phyloP scores from a whole-genome alignment of 148 eudicot genomes.

The Heliamphora exappendiculata region DNA sequence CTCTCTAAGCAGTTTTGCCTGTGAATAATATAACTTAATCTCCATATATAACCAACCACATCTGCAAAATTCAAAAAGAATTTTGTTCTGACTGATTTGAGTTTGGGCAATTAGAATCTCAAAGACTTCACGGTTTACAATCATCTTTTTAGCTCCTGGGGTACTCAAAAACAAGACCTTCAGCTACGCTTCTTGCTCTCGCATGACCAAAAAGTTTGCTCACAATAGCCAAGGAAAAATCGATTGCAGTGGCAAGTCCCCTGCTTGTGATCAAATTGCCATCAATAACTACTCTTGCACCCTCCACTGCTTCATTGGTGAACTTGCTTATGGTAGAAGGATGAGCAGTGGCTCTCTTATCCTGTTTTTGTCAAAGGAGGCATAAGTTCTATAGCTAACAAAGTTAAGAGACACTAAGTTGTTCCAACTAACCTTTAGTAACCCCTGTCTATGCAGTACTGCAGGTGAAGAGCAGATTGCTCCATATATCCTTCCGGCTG shows the following conservation, averaged over 20 bases:
- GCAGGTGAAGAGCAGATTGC: slow-evolving; percentile 57
- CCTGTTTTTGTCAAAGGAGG: slow-evolving; percentile 33
- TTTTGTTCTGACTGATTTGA: neutral
- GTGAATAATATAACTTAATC: neutral
- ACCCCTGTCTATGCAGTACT: slow-evolving; percentile 62
- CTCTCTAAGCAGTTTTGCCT: neutral
- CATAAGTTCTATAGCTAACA: neutral
- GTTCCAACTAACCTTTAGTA: slow-evolving; percentile 52
- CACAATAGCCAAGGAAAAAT: slow-evolving; percentile 77
- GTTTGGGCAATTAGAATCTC: neutral
- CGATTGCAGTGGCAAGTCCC: slow-evolving; percentile 56
- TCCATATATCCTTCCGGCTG: slow-evolving; percentile 60
- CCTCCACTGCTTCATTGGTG: slow-evolving; percentile 25
- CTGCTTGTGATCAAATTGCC: slow-evolving; percentile 75
- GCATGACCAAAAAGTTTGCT: slow-evolving; percentile 72
- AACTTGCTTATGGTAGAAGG: slow-evolving; percentile 37
- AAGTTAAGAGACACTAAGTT: neutral
- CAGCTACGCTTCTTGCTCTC: slow-evolving; percentile 93
- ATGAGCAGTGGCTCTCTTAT: slow-evolving; percentile 49
- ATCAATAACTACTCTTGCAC: slow-evolving; percentile 67
- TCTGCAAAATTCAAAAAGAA: no score
- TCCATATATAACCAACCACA: neutral
- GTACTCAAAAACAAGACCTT: slow-evolving; percentile 81
- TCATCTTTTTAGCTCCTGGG: slow-evolving; percentile 29
- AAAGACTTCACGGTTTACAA: neutral